These are phyloP conservation scores for Lophiostoma macrostomum DNA, from an alignment of 495 filamentous ascomycete species.

Conservation along the genomic window DNA sequence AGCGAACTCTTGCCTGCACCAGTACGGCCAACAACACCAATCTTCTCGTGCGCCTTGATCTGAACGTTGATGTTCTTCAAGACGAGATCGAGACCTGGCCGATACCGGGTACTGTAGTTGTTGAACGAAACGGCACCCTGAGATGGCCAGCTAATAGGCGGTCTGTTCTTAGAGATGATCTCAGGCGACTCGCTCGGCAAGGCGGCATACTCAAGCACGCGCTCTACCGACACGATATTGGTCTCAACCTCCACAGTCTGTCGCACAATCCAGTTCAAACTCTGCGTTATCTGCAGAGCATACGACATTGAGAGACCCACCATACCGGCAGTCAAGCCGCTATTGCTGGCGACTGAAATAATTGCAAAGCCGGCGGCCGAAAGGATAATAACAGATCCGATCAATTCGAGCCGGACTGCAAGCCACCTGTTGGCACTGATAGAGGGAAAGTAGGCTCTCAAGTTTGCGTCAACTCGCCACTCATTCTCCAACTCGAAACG, in stretches of 20 bases:
- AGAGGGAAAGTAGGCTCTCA: conserved; percentile 93
- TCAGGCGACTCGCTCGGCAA: conserved; percentile 95
- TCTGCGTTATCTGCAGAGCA: conserved; percentile 93
- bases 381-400: conserved; percentile 92
- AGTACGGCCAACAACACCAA: conserved; percentile 94
- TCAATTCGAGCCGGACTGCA: conserved; percentile 91
- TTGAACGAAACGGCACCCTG: conserved; percentile 87
- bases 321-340: conserved; percentile 65
- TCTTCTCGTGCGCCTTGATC: conserved; percentile 95
- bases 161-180: conserved; percentile 81
- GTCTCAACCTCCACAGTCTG: conserved; percentile 99
- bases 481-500: conserved; percentile 93
- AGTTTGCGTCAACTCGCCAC: conserved; percentile 95
- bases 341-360: conserved; percentile 71
- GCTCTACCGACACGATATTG: conserved; percentile 98
- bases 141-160: conserved; percentile 87
- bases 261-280: conserved; percentile 99
- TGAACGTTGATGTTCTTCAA: conserved; percentile 87
- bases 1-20: conserved; percentile 96
- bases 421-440: conserved; percentile 97
- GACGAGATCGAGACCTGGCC: conserved; percentile 81
- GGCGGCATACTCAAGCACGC: conserved; percentile 91
- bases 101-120: conserved; percentile 91
- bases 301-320: conserved; percentile 97
- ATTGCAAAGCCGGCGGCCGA: conserved; percentile 79